These are phyloP conservation scores for Lecanosticta acicola DNA, from an alignment of 2,329 filamentous ascomycete species.

Conservation along the genomic window DNA sequence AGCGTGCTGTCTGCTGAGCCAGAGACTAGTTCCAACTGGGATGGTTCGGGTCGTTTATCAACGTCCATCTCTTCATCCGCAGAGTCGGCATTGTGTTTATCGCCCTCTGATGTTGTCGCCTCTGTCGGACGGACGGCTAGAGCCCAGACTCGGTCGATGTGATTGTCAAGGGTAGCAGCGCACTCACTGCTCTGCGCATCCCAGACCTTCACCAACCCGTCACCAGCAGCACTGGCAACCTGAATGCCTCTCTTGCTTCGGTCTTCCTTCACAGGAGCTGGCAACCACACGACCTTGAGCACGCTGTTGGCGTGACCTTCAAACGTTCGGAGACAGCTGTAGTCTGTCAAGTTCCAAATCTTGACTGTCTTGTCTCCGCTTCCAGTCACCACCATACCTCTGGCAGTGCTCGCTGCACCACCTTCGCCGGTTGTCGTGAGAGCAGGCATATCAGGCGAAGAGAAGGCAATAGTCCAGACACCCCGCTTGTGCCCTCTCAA, in stretches of 20 bases:
- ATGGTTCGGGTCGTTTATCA: constrained; percentile 12
- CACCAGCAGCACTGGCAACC: constrained; percentile 82
- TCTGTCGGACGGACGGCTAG: constrained; percentile 62
- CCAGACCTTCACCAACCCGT: constrained; percentile 96
- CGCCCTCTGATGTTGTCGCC: constrained; percentile 6
- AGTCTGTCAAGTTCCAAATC: constrained; percentile 88
- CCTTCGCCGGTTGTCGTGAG: constrained; percentile 67
- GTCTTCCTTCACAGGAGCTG: constrained; percentile 39
- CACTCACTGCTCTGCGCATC: constrained; percentile 78
- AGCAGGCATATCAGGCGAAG: constrained; percentile 68
- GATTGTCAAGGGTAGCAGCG: constrained; percentile 89
- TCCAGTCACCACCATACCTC: constrained; percentile 80
- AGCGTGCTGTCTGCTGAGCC: constrained; percentile 89
- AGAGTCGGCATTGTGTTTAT: constrained; percentile 7
- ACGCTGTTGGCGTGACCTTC: constrained; percentile 96
- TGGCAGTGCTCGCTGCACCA: constrained; percentile 56
- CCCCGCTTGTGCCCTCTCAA: constrained; percentile 88
- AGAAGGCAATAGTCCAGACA: constrained; percentile 92
- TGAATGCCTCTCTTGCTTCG: constrained; percentile 56
- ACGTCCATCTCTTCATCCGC: constrained; percentile 27
- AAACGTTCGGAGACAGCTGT: constrained; percentile 86
- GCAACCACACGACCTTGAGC: constrained; percentile 86
- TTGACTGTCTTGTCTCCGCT: constrained; percentile 95
- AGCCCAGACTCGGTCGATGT: constrained; percentile 93
- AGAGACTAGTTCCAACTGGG: constrained; percentile 70